Evolutionary conservation across 192 early-diverging fungal species (phyloP).

Genomic region (Funneliformis geosporum): DNA sequence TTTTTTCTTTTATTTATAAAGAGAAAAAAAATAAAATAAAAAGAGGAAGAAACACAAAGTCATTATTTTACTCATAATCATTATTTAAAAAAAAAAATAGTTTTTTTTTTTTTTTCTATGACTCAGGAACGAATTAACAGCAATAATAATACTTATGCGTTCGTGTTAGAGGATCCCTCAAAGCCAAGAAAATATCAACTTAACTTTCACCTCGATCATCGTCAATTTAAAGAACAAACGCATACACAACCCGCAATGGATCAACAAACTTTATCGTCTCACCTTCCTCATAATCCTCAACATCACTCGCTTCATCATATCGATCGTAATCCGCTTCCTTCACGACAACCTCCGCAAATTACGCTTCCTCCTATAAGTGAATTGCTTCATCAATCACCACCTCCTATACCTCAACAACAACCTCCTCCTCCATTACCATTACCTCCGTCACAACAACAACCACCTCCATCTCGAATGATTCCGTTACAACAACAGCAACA

Average conservation of each 20-base stretch:
- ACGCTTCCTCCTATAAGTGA: conserved; percentile 7
- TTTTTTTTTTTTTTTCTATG: background rate
- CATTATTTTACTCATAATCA: background rate
- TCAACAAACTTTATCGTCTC: background rate
- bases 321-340: background rate
- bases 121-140: conserved; percentile 7
- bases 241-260: background rate
- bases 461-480: background rate
- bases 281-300: background rate
- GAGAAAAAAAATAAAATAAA: background rate
- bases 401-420: conserved; percentile 6
- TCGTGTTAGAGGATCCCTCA: conserved; percentile 22
- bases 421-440: background rate
- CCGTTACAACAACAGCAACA: background rate
- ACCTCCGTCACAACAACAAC: conserved; percentile 1
- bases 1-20: no score
- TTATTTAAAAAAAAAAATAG: background rate
- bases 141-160: conserved; percentile 17
- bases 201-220: background rate
- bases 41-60: no score
- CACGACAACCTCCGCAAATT: conserved; percentile 1
- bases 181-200: conserved; percentile 28
- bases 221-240: background rate
- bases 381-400: background rate
- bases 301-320: background rate